Evolutionary conservation across 345 rosid species (phyloP), one percentile per base, ranked within the genome.

Genomic region (Moricandia arvensis): DNA sequence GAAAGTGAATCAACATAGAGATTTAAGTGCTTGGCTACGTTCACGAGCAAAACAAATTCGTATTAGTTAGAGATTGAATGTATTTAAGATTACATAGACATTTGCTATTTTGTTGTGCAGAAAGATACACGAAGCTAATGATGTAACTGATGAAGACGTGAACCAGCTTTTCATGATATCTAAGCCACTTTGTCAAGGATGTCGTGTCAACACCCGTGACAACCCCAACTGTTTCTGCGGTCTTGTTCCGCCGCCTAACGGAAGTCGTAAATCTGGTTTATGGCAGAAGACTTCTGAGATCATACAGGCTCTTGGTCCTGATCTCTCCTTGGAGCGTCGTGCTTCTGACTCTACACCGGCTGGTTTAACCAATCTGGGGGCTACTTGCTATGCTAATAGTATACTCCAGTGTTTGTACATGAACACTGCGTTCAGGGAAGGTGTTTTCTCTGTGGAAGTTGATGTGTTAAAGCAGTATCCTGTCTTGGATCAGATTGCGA

Each of bases 311-410:
- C 66, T 89, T 69, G 99, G 99, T 73, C 87, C 91, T 6, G 93
- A 92, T 70, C 93, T 90, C 0, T 57, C 80, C 67, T 75, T 75
- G 12, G 89, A 95, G 75, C 88, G 84, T 17, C 97, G 99, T 71
- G 81, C 79, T 70, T 83, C 89, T 66, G 87, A 79, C 33, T 80
- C 87, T 60, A 87, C 90, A 3, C 97, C 97, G 0, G 96, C 97
- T 26, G 99, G 99, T 59, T 85, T 95, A 21, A 89, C 99, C 30
- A 95, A 95, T 77, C 71, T 95, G 53, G 97, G 97, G 8, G 99
- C 99, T 43, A 95, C 99, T 26, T 92, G 99, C 82, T 95, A 95
- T 80, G 99, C 99, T 37, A 95, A 95, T 76, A 95, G 99, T 80
- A 92, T 95, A 74, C 90, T 95, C 55, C 99, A 95, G 77, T 92